phyloP scores from a whole-genome alignment of 108 stramenopile species.

The Cylindrotheca fusiformis region DNA sequence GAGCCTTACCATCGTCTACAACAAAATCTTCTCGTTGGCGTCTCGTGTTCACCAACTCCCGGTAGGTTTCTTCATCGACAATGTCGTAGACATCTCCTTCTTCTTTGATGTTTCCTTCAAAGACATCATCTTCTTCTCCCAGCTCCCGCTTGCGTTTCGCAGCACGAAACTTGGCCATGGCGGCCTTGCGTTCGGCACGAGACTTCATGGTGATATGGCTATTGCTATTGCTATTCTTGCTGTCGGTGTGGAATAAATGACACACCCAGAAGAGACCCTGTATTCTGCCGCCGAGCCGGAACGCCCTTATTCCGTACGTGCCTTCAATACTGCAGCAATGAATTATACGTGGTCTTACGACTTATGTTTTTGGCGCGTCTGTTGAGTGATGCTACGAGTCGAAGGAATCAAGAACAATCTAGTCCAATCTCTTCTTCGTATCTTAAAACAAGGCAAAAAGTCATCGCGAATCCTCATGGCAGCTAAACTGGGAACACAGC shows the following conservation, averaged over 20 bases:
- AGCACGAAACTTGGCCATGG: conserved; percentile 23
- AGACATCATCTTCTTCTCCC: conserved; percentile 12
- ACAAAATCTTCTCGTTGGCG: conserved; percentile 96
- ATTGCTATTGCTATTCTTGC: too few relatives aligned
- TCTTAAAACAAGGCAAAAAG: too few relatives aligned
- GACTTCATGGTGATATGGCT: conserved; percentile 26
- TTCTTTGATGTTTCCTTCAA: conserved; percentile 36
- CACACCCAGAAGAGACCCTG: too few relatives aligned
- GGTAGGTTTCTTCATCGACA: conserved; percentile 87
- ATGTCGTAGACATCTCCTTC: conserved; percentile 87
- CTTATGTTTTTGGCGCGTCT: too few relatives aligned
- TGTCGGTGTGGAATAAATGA: background rate
- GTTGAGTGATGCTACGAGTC: too few relatives aligned
- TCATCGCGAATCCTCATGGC: too few relatives aligned
- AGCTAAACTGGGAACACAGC: too few relatives aligned
- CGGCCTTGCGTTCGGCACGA: conserved; percentile 21
- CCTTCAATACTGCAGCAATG: background rate
- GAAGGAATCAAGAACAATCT: too few relatives aligned
- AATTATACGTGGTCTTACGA: too few relatives aligned
- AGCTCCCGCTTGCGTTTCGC: conserved; percentile 9
- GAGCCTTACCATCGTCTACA: conserved; percentile 89
- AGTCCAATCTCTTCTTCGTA: too few relatives aligned
- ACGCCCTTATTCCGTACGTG: background rate
- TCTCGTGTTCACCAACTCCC: conserved; percentile 73
- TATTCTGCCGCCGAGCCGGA: too few relatives aligned